A percentile compares a stretch with the other conserved stretches of the same genome.
Evolutionary conservation across 1,284 basidiomycete genomes (phyloP).

Genomic region (Blastosporella zonata): DNA sequence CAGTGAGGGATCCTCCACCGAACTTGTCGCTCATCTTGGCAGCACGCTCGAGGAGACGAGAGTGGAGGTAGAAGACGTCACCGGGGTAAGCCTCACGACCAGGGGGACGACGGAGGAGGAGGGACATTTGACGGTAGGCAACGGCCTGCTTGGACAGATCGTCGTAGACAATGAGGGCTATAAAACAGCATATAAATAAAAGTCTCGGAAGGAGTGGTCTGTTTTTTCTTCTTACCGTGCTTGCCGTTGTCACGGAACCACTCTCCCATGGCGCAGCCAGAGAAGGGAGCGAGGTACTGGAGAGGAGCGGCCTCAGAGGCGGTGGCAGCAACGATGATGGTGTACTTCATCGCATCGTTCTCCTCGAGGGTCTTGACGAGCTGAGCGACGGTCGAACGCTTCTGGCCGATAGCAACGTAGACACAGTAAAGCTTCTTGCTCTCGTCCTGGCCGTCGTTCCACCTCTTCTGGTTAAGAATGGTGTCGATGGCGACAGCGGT

Average conservation of each 20-base stretch:
- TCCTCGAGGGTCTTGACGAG: conserved; percentile 99
- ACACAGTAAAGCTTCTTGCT: conserved; percentile 99
- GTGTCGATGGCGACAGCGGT: conserved; percentile 99
- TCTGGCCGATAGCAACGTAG: conserved; percentile 98
- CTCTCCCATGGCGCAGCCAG: conserved; percentile 99
- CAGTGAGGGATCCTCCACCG: conserved; percentile 97
- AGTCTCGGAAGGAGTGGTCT: conserved; percentile 1
- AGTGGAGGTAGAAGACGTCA: conserved; percentile 99
- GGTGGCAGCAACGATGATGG: conserved; percentile 98
- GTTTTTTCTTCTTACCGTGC: conserved; percentile 52
- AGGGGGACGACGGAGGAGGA: conserved; percentile 98
- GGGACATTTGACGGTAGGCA: conserved; percentile 99
- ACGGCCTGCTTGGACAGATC: conserved; percentile 99
- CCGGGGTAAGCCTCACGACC: conserved; percentile 99
- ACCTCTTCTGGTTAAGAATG: conserved; percentile 99
- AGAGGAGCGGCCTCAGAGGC: conserved; percentile 98
- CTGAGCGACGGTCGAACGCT: conserved; percentile 99
- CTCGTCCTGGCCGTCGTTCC: conserved; percentile 98
- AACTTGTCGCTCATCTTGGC: conserved; percentile 99
- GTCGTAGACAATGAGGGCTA: conserved; percentile 97
- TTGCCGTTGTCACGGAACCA: conserved; percentile 99
- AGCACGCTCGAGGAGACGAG: conserved; percentile 98
- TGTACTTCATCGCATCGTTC: conserved; percentile 99
- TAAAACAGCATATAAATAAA: conserved; percentile 10
- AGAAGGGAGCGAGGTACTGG: conserved; percentile 99